Evolutionary conservation across 768 basidiomycete genomes (phyloP).

Genomic region (Panellus pusillus): DNA sequence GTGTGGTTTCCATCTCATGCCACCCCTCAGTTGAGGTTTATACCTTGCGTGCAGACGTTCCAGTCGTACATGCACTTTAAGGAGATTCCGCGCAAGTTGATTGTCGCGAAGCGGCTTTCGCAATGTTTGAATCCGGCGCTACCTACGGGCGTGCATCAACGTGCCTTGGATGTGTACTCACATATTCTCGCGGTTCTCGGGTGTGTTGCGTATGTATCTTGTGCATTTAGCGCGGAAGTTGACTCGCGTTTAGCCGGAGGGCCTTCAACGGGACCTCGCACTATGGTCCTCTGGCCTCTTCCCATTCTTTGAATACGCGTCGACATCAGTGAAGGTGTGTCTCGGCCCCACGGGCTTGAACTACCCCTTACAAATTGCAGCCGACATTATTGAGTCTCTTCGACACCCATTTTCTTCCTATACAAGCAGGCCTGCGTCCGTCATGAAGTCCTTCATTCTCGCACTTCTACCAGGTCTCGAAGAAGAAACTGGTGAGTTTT

Average conservation of each 20-base stretch:
- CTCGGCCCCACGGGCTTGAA: neutral
- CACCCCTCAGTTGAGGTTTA: too few relatives aligned
- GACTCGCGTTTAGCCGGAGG: slow-evolving; percentile 65
- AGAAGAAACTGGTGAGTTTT: slow-evolving; percentile 97
- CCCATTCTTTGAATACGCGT: slow-evolving; percentile 98
- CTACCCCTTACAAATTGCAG: slow-evolving; percentile 35
- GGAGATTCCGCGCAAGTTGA: slow-evolving; percentile 92
- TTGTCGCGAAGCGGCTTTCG: slow-evolving; percentile 91
- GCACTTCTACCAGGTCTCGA: slow-evolving; percentile 93
- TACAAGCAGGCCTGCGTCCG: slow-evolving; percentile 76
- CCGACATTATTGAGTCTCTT: slow-evolving; percentile 90
- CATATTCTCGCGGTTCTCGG: slow-evolving; percentile 88
- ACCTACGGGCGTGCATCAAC: slow-evolving; percentile 95
- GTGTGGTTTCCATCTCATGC: slow-evolving; percentile 1
- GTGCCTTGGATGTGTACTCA: slow-evolving; percentile 91
- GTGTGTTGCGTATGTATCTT: slow-evolving; percentile 47
- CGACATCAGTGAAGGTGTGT: slow-evolving; percentile 93
- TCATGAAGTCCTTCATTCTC: slow-evolving; percentile 93
- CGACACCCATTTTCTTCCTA: slow-evolving; percentile 87
- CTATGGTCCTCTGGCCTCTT: slow-evolving; percentile 96
- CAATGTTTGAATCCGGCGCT: slow-evolving; percentile 98
- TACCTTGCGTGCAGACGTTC: slow-evolving; percentile 60
- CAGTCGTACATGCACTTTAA: slow-evolving; percentile 94
- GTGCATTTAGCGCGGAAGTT: neutral
- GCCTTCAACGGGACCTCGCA: slow-evolving; percentile 79